Base-by-base conservation (phyloP, 306 rosid genomes). In the Quercus suber region DNA sequence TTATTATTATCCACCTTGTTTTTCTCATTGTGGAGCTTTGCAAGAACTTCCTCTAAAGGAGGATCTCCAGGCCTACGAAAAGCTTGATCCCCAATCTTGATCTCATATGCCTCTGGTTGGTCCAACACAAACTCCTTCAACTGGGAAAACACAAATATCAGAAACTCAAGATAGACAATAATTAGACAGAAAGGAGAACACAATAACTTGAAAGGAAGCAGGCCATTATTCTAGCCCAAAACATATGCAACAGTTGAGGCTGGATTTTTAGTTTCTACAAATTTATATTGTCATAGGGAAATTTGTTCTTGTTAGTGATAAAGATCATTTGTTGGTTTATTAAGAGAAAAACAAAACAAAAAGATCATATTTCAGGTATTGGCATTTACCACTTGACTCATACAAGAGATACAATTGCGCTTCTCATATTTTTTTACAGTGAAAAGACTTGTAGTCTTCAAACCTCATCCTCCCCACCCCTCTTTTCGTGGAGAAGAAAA, bases 21-120 rank as follows among this genome's bases (percentile, higher is more conserved):
- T 78, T 88, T 85, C 77, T 86, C 90, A 27, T 76, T 74, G 6
- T 70, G 77, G 78, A 82, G 90, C 79, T 77, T 86, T 87, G 83
- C 88, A 57, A 90, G 37, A 49, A 95, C 85, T 81, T 92, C 88
- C 57, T 90, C 92, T 0, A 95, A 63, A 45, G 97, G 93, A 80
- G 94, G 98, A 89, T 95, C 95, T 74, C 92, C 97, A 1, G 92
- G 97, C 74, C 98, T 89, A 77, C 94, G 85, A 25, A 91, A 95
- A 67, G 82, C 79, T 78, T 87, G 88, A 41, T 95, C 94, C 73
- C 97, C 99, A 52, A 95, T 85, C 86, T 92, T 92, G 10, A 95
- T 71, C 87, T 95, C 99, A 7, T 92, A 92, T 2, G 99, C 93
- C 74, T 92, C 98, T 63, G 92, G 76, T 83, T 95, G 97, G 63